A percentile compares a stretch with the other conserved stretches of the same genome.
These are phyloP conservation scores for Penicillium lividum DNA, from an alignment of 495 filamentous ascomycete genomes.

Conservation along the genomic window DNA sequence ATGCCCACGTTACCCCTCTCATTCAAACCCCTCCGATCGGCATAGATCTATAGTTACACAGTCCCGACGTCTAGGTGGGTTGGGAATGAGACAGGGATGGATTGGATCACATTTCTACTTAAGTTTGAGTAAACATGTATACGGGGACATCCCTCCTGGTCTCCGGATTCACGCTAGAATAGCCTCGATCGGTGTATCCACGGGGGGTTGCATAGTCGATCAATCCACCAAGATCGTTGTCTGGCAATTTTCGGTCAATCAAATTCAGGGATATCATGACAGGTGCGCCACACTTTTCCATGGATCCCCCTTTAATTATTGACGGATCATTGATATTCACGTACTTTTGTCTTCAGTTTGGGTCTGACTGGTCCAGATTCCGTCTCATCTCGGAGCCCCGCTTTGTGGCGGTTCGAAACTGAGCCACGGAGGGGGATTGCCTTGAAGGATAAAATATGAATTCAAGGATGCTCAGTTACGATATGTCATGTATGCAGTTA, in stretches of 20 bases:
- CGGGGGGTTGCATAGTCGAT: slow-evolving; percentile 22
- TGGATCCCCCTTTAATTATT: slow-evolving; percentile 11
- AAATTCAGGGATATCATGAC: slow-evolving; percentile 9
- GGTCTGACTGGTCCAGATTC: slow-evolving; percentile 21
- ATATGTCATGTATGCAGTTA: not conserved
- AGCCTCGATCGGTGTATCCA: slow-evolving; percentile 21
- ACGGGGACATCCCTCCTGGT: not conserved
- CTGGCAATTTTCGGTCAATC: not conserved
- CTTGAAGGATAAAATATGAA: not conserved
- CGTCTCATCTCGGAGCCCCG: slow-evolving; percentile 19
- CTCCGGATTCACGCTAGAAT: slow-evolving; percentile 3
- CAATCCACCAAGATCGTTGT: slow-evolving; percentile 15
- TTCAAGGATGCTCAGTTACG: not conserved
- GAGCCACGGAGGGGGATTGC: slow-evolving; percentile 22
- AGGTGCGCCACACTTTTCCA: slow-evolving; percentile 6
- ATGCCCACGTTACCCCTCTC: slow-evolving; percentile 21
- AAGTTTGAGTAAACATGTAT: not conserved
- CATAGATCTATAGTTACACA: slow-evolving; percentile 19
- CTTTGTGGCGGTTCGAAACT: slow-evolving; percentile 31
- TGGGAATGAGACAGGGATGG: slow-evolving; percentile 29
- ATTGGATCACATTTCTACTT: slow-evolving; percentile 1
- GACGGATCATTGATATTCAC: slow-evolving; percentile 18
- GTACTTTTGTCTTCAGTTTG: slow-evolving; percentile 7
- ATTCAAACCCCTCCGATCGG: slow-evolving; percentile 20
- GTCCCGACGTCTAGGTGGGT: slow-evolving; percentile 18